Evolutionary conservation across 2,329 filamentous ascomycete species (phyloP).

Genomic region (Fusarium abutilonis): DNA sequence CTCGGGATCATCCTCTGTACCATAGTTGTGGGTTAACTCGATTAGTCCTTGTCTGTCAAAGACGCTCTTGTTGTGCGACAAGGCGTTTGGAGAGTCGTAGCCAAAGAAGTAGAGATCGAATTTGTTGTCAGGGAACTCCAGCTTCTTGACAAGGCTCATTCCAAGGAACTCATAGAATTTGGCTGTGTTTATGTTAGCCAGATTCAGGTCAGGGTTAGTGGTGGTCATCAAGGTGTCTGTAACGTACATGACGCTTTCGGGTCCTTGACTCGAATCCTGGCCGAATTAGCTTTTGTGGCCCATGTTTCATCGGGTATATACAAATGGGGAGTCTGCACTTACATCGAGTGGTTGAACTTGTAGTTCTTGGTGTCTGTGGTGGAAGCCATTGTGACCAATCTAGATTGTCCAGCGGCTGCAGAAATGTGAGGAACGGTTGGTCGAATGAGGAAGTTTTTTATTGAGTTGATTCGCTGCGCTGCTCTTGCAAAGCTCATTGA

Average conservation of each 20-base stretch:
- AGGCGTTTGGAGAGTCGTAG: slow-evolving; percentile 80
- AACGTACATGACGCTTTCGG: slow-evolving; percentile 77
- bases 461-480: slow-evolving; percentile 39
- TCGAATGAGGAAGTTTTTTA: slow-evolving; percentile 35
- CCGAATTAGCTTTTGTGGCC: slow-evolving; percentile 20
- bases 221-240: slow-evolving; percentile 38
- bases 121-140: slow-evolving; percentile 85
- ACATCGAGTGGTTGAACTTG: slow-evolving; percentile 91
- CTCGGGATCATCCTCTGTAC: slow-evolving; percentile 83
- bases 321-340: slow-evolving; percentile 42
- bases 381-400: slow-evolving; percentile 76
- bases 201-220: background rate
- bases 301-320: background rate
- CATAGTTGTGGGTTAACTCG: slow-evolving; percentile 86
- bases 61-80: slow-evolving; percentile 74
- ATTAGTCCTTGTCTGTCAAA: slow-evolving; percentile 91
- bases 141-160: slow-evolving; percentile 82
- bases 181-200: slow-evolving; percentile 58
- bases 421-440: slow-evolving; percentile 11
- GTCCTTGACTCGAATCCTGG: slow-evolving; percentile 94
- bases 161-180: slow-evolving; percentile 96
- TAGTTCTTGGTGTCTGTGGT: slow-evolving; percentile 80
- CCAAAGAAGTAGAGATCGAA: slow-evolving; percentile 97
- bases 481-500: slow-evolving; percentile 44
- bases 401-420: slow-evolving; percentile 24